These are phyloP conservation scores for Calonectria pteridis DNA, from an alignment of 2,329 filamentous ascomycete species.

Conservation along the genomic window DNA sequence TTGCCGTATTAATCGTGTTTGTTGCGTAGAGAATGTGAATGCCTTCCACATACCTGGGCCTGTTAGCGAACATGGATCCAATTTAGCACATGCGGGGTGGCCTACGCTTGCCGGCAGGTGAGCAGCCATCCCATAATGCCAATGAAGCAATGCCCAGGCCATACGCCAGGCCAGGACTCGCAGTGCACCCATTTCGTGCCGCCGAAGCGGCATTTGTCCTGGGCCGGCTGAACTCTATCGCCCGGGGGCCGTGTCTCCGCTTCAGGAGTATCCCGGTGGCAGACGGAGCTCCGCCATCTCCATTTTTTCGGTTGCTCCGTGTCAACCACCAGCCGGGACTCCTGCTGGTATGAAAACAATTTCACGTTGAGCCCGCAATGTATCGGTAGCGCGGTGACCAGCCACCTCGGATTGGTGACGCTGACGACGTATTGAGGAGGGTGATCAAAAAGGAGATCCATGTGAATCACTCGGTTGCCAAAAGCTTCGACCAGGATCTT, in stretches of 20 bases:
- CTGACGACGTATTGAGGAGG: conserved; percentile 2
- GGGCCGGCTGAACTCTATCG: conserved; percentile 26
- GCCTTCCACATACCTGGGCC: conserved; percentile 44
- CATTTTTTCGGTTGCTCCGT: conserved; percentile 32
- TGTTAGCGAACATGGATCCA: background rate
- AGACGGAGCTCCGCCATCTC: conserved; percentile 44
- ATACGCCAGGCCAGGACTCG: conserved; percentile 36
- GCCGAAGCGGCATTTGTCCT: conserved; percentile 37
- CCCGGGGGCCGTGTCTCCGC: background rate
- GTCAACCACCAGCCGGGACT: background rate
- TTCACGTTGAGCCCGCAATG: background rate
- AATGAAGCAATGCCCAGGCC: conserved; percentile 35
- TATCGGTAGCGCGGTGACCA: background rate
- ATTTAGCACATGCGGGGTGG: background rate
- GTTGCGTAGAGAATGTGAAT: conserved; percentile 46
- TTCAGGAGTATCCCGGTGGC: conserved; percentile 36
- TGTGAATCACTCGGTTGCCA: conserved; percentile 37
- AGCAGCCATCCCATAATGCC: conserved; percentile 49
- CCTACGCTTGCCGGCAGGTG: conserved; percentile 47
- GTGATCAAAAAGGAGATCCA: conserved; percentile 41
- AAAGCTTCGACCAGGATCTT: conserved; percentile 40
- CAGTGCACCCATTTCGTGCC: conserved; percentile 26
- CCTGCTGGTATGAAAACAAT: background rate
- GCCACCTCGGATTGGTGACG: background rate
- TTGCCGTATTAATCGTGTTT: conserved; percentile 44